These are phyloP conservation scores for Haplographium delicatum DNA, from an alignment of 495 filamentous ascomycete genomes.

Conservation along the genomic window DNA sequence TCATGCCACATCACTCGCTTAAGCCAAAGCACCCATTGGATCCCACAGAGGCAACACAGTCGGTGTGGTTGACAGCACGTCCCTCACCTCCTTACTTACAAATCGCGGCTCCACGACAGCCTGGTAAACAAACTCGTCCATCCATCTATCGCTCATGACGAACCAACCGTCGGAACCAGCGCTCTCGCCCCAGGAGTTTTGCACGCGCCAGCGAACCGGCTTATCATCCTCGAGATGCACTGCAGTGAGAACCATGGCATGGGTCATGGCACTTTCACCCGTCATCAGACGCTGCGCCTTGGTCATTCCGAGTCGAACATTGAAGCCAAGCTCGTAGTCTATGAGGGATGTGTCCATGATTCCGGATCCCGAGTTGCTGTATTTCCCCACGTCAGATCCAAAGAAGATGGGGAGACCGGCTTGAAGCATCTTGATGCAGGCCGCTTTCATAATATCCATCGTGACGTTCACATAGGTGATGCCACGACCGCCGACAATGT, in stretches of 20 bases:
- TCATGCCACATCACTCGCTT: no score
- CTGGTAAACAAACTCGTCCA: conserved; percentile 85
- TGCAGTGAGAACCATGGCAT: conserved; percentile 85
- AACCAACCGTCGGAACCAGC: conserved; percentile 74
- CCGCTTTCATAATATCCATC: conserved; percentile 63
- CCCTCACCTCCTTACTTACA: conserved; percentile 56
- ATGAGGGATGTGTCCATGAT: conserved; percentile 71
- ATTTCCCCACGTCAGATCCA: conserved; percentile 82
- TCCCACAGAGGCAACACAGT: conserved; percentile 77
- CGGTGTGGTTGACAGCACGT: conserved; percentile 63
- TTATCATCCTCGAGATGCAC: conserved; percentile 66
- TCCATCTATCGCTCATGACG: conserved; percentile 82
- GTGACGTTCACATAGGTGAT: conserved; percentile 80
- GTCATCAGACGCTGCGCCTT: conserved; percentile 68
- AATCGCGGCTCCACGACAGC: conserved; percentile 74
- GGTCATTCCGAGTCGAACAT: conserved; percentile 60
- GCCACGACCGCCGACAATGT: conserved; percentile 63
- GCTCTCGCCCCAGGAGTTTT: conserved; percentile 72
- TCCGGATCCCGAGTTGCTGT: conserved; percentile 55
- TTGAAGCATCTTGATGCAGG: conserved; percentile 70
- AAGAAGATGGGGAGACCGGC: conserved; percentile 80
- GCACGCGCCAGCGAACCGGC: conserved; percentile 72
- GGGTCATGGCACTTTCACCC: conserved; percentile 76
- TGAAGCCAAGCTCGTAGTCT: conserved; percentile 75
- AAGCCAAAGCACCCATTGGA: conserved; percentile 82